A percentile compares a stretch with the other conserved stretches of the same genome.
These are phyloP conservation scores for Mortierella sp. DNA, from an alignment of 371 early-diverging fungal species.

Conservation along the genomic window DNA sequence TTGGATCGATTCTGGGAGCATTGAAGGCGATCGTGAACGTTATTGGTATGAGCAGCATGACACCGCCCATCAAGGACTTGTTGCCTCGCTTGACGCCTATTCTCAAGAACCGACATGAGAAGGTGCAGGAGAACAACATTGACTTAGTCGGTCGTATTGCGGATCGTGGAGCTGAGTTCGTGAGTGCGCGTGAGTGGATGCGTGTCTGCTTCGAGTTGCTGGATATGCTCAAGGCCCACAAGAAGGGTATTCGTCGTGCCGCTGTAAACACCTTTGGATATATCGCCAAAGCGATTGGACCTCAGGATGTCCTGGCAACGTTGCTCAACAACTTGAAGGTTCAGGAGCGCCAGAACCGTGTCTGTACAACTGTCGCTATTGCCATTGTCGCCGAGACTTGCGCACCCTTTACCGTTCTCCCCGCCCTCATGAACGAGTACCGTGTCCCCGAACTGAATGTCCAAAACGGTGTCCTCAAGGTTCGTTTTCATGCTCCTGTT, in stretches of 20 bases:
- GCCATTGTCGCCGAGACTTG: slow-evolving; percentile 96
- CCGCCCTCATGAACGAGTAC: slow-evolving; percentile 99
- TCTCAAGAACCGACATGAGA: slow-evolving; percentile 97
- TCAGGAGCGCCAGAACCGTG: slow-evolving; percentile 98
- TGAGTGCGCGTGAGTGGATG: slow-evolving; percentile 99
- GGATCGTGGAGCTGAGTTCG: slow-evolving; percentile 98
- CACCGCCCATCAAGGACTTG: slow-evolving; percentile 97
- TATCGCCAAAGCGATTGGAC: slow-evolving; percentile 99
- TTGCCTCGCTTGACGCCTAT: slow-evolving; percentile 97
- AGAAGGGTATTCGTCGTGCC: slow-evolving; percentile 95
- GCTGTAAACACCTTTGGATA: slow-evolving; percentile 98
- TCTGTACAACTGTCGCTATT: slow-evolving; percentile 98
- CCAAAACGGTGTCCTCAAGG: slow-evolving; percentile 97
- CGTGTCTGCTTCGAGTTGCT: slow-evolving; percentile 98
- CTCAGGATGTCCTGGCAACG: slow-evolving; percentile 98
- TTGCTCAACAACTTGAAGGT: slow-evolving; percentile 97
- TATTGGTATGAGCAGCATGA: slow-evolving; percentile 98
- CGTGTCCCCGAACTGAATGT: slow-evolving; percentile 98
- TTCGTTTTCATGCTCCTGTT: background rate
- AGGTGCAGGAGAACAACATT: slow-evolving; percentile 92
- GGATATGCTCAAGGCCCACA: slow-evolving; percentile 96
- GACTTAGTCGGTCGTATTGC: slow-evolving; percentile 98
- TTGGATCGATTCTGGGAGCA: slow-evolving; percentile 94
- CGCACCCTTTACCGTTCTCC: slow-evolving; percentile 97
- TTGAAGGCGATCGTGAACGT: slow-evolving; percentile 95